Percentiles rank a stretch among this genome's conserved stretches.
Conservation (phyloP, 106 monocot genomes). For the Phalaenopsis equestris region DNA sequence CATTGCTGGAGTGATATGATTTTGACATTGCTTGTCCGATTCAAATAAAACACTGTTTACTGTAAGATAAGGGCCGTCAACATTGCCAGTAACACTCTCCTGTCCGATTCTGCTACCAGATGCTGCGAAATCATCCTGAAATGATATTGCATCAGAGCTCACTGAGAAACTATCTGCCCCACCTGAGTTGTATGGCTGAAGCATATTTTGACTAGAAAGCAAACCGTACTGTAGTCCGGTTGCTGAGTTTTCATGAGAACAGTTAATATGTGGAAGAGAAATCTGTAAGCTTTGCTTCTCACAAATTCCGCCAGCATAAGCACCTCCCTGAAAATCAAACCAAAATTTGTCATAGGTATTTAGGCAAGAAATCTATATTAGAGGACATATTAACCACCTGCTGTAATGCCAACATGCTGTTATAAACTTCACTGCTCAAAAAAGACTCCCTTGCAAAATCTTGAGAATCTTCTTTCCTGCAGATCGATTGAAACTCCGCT, state of each 20-base stretch:
- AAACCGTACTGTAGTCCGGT: not conserved
- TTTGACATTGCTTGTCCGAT: not conserved
- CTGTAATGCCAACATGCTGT: not conserved
- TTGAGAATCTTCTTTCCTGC: not conserved
- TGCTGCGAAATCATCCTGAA: not conserved
- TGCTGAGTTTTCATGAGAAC: not conserved
- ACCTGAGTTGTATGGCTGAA: not conserved
- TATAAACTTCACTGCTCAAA: conserved; percentile 4
- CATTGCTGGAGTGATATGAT: not conserved
- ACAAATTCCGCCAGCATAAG: not conserved
- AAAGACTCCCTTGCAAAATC: not conserved
- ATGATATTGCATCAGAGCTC: not conserved
- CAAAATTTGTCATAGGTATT: not conserved
- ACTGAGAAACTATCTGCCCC: not conserved
- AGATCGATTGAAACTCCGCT: not conserved
- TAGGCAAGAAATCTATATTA: not conserved
- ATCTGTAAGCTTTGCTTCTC: not conserved
- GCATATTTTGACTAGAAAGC: no score
- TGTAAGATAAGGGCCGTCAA: not conserved
- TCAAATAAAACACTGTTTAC: not conserved
- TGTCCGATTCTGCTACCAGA: not conserved
- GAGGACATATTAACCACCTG: not conserved
- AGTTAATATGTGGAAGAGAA: not conserved
- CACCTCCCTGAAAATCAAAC: conserved; percentile 5
- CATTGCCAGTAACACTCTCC: not conserved